Conservation (phyloP, 2,329 filamentous ascomycete species). For the Trichoderma sp. region DNA sequence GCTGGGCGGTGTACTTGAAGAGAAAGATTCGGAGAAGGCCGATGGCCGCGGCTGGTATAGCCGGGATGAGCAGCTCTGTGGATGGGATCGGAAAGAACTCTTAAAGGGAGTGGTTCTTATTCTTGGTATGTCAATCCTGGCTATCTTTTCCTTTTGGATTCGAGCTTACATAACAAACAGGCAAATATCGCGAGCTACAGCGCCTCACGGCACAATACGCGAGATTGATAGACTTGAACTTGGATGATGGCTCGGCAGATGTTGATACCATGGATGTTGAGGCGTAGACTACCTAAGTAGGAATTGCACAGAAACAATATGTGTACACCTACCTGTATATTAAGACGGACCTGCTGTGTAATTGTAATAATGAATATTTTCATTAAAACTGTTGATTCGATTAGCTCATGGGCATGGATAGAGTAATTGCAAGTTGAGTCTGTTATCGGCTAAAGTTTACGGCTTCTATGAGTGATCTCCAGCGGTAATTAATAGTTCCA, state of each 20-base stretch:
- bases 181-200: slow-evolving; percentile 93
- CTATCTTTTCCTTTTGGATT: not conserved
- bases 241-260: slow-evolving; percentile 44
- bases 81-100: slow-evolving; percentile 85
- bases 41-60: slow-evolving; percentile 27
- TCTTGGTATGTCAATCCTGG: slow-evolving; percentile 62
- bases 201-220: slow-evolving; percentile 94
- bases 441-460: not conserved
- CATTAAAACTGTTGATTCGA: not conserved
- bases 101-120: slow-evolving; percentile 90
- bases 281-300: slow-evolving; percentile 23
- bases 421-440: not conserved
- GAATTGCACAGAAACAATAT: not conserved
- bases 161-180: slow-evolving; percentile 47
- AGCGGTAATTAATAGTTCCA: not conserved
- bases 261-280: slow-evolving; percentile 45
- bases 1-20: slow-evolving; percentile 67
- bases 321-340: not conserved
- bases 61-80: slow-evolving; percentile 67
- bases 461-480: not conserved
- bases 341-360: not conserved
- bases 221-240: slow-evolving; percentile 66
- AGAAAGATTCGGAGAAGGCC: slow-evolving; percentile 45
- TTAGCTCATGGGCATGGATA: not conserved
- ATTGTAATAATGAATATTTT: not conserved